These are phyloP conservation scores for Lathyrus tuberosus DNA, from an alignment of 306 rosid genomes.

Conservation along the genomic window DNA sequence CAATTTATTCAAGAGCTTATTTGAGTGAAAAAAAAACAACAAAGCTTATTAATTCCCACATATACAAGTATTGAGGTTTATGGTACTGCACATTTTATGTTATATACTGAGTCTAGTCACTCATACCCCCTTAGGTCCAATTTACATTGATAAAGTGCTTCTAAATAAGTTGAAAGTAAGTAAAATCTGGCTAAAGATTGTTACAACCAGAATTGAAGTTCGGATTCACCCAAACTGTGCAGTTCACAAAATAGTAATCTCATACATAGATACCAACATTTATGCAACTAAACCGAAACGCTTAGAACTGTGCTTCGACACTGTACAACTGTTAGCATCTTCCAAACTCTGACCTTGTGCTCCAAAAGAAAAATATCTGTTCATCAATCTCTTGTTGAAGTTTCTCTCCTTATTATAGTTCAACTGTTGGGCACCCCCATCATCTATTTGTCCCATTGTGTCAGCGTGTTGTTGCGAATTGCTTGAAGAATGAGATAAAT, in stretches of 20 bases:
- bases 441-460: slow-evolving; percentile 32
- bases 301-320: slow-evolving; percentile 42
- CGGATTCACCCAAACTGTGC: too few species aligned
- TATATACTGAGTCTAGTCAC: not conserved
- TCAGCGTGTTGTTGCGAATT: slow-evolving; percentile 48
- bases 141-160: not conserved
- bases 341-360: slow-evolving; percentile 65
- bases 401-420: slow-evolving; percentile 50
- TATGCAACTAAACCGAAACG: slow-evolving; percentile 57
- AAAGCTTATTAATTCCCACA: not conserved
- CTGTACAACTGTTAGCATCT: slow-evolving; percentile 52
- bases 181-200: too few species aligned
- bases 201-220: too few species aligned
- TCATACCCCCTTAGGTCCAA: not conserved
- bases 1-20: not conserved
- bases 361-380: slow-evolving; percentile 70
- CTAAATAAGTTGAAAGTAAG: not conserved
- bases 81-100: not conserved
- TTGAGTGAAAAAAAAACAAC: not conserved
- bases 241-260: slow-evolving; percentile 5
- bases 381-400: slow-evolving; percentile 65
- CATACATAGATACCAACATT: too few species aligned
- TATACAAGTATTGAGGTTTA: not conserved
- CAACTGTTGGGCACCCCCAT: slow-evolving; percentile 34
- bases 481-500: slow-evolving; percentile 49